Base-by-base conservation (phyloP, 202 grass and related monocot genomes). In the Dendrocalamus latiflorus region DNA sequence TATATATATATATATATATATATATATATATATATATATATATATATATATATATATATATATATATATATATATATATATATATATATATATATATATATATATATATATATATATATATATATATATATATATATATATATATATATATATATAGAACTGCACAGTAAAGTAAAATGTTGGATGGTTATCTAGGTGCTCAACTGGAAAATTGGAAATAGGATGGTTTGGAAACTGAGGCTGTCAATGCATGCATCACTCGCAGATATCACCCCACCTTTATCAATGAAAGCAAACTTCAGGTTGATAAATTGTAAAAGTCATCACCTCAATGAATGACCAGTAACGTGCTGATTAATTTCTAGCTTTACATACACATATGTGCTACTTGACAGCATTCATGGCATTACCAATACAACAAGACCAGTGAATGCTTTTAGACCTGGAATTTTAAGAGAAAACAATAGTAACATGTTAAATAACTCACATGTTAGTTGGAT, bases 401-500 rank as follows among this genome's bases (percentile, higher is more conserved):
- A 83, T 15, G 9, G 14, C 34, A 58, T 42, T 44, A 77, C 34
- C 10, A 74, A 47, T 13, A 76, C 37, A 58, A 50, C 8, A 84
- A 48, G 53, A 70, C 51, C 26, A 57, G 20, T 68, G 14, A 77
- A 25, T 88, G 12, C 8, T 57, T 61, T 16, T 60, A 53, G 6
- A 74, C 57, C 33, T n/a, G n/a, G 25, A 65, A 85, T 30, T 3
- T 65, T 36, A 42, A 12, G 36, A 51, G 3, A 36, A 21, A 83
- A 63, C 2, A 22, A 59, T 11, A n/a, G 43, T 37, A 33, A 79
- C 6, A 17, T 22, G 57, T 16, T 63, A 67, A 64, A 81, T 66
- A 69, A 92, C 85, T 95, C 74, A 99, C 96, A 99, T 94, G 73
- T 72, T 95, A 66, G 87, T 75, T 47, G 96, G 93, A 84, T 99